Evolutionary conservation across 148 eudicot genomes (phyloP).

Genomic region (Diospyros lotus): DNA sequence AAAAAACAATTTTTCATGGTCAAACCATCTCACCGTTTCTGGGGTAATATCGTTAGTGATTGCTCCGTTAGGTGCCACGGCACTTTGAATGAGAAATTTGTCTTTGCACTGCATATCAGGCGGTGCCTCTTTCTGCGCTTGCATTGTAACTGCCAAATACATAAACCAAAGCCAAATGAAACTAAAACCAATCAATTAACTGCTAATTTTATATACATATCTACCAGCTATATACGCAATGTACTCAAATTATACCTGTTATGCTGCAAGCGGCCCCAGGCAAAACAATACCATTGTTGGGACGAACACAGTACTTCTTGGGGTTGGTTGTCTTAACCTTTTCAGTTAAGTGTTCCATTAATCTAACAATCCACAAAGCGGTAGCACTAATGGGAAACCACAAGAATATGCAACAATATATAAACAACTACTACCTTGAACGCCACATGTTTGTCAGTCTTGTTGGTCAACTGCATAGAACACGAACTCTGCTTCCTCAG

Average conservation of each 20-base stretch:
- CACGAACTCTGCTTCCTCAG: constrained; percentile 65
- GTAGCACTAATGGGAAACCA: constrained; percentile 2
- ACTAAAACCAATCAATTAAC: not conserved
- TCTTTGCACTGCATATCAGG: constrained; percentile 84
- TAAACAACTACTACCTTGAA: constrained; percentile 53
- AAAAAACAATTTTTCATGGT: not conserved
- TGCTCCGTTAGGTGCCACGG: constrained; percentile 47
- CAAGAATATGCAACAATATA: not conserved
- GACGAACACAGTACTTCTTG: constrained; percentile 85
- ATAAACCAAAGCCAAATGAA: constrained; percentile 8
- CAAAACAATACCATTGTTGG: constrained; percentile 70
- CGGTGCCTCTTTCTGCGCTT: constrained; percentile 83
- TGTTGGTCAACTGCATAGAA: constrained; percentile 54
- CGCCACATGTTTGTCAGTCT: constrained; percentile 51
- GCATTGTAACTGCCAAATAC: constrained; percentile 67
- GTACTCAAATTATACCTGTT: constrained; percentile 43
- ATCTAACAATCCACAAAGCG: constrained; percentile 15
- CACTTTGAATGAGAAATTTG: constrained; percentile 84
- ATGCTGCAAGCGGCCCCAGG: constrained; percentile 63
- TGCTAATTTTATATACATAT: not conserved
- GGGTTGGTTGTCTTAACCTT: constrained; percentile 95
- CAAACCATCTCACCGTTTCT: constrained; percentile 48
- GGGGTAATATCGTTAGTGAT: constrained; percentile 57
- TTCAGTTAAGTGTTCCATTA: constrained; percentile 11
- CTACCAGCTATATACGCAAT: not conserved